Evolutionary conservation across 2,329 filamentous ascomycete genomes (phyloP).

Genomic region (Verticillium dahliae): DNA sequence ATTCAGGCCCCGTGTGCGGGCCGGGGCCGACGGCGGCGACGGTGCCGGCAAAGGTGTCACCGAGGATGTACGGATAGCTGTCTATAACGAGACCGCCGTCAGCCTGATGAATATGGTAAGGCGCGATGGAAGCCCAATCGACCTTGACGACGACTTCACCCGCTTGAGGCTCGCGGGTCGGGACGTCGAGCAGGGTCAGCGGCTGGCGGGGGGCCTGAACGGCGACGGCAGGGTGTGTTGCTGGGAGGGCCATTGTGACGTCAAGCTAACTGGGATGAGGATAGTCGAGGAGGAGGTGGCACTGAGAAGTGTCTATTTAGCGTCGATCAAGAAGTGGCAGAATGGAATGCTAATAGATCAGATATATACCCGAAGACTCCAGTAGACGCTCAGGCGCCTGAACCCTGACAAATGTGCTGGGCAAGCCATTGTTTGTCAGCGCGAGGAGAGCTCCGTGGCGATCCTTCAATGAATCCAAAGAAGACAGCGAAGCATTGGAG

Average conservation of each 20-base stretch:
- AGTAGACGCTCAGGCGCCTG: not conserved
- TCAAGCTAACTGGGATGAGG: not conserved
- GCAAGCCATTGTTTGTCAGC: not conserved
- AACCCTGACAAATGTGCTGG: not conserved
- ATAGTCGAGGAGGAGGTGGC: not conserved
- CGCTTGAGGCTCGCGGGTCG: constrained; percentile 23
- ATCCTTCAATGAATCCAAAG: not conserved
- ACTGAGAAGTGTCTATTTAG: not conserved
- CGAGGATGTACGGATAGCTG: constrained; percentile 40
- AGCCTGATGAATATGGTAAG: constrained; percentile 55
- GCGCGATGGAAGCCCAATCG: constrained; percentile 54
- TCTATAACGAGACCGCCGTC: constrained; percentile 50
- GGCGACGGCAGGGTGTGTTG: constrained; percentile 19
- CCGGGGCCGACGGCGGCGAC: constrained; percentile 42
- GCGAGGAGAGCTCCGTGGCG: not conserved
- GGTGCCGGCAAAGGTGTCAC: constrained; percentile 43
- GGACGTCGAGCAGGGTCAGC: constrained; percentile 14
- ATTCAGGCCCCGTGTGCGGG: constrained; percentile 13
- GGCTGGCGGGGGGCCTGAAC: constrained; percentile 14
- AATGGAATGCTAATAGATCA: not conserved
- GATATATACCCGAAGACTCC: not conserved
- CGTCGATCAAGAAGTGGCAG: no score
- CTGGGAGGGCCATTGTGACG: constrained; percentile 12
- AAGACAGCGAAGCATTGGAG: not conserved
- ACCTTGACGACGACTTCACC: constrained; percentile 48